phyloP scores from a whole-genome alignment of 176 grass and related monocot genomes.

The Carex cristatella region DNA sequence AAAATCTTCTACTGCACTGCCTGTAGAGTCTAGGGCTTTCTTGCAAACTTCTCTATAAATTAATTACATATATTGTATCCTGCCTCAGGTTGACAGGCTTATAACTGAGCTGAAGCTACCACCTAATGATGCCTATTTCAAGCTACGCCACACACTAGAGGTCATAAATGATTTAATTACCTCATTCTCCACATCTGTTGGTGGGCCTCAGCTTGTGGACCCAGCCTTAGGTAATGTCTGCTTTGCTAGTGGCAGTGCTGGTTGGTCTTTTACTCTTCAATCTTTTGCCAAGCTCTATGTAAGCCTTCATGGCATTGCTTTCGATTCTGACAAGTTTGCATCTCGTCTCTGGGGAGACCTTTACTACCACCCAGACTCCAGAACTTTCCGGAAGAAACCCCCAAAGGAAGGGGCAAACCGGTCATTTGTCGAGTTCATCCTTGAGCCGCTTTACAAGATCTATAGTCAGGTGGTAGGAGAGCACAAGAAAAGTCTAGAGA shows the following conservation, averaged over 20 bases:
- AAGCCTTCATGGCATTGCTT: conserved; percentile 81
- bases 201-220: conserved; percentile 76
- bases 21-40: neutral
- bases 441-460: conserved; percentile 95
- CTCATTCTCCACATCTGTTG: conserved; percentile 84
- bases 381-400: conserved; percentile 87
- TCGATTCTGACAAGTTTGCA: conserved; percentile 91
- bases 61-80: neutral
- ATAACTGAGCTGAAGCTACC: conserved; percentile 94
- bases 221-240: conserved; percentile 86
- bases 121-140: conserved; percentile 97
- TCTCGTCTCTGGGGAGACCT: conserved; percentile 84
- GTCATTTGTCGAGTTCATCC: conserved; percentile 93
- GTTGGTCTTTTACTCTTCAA: conserved; percentile 98
- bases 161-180: conserved; percentile 87
- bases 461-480: conserved; percentile 97
- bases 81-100: conserved; percentile 71
- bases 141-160: conserved; percentile 83
- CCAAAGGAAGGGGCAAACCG: conserved; percentile 90
- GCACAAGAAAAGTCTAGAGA: conserved; percentile 68
- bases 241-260: conserved; percentile 89
- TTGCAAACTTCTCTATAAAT: neutral
- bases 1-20: neutral
- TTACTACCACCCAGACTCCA: conserved; percentile 79
- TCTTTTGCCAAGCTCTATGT: conserved; percentile 87